Conservation (phyloP, 768 basidiomycete genomes). For the Boletus rubescentipes region DNA sequence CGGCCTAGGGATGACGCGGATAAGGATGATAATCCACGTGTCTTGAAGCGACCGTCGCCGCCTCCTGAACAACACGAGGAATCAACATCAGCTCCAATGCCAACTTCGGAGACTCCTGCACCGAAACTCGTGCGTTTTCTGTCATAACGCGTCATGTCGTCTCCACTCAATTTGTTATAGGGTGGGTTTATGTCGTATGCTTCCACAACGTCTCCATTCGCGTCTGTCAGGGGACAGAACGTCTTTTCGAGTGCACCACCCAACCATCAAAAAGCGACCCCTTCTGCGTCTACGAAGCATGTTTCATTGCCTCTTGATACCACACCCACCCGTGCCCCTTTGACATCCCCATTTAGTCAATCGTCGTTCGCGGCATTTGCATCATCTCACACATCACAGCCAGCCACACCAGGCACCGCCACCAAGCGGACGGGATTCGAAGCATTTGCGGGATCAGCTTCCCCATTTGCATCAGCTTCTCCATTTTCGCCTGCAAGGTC, state of each 20-base stretch:
- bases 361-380: conserved; percentile 22
- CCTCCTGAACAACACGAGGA: conserved; percentile 53
- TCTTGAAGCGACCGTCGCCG: conserved; percentile 61
- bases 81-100: conserved; percentile 2
- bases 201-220: conserved; percentile 70
- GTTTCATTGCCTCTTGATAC: conserved; percentile 23
- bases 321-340: conserved; percentile 19
- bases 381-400: conserved; percentile 17
- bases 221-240: conserved; percentile 68
- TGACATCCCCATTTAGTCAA: conserved; percentile 24
- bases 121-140: conserved; percentile 47
- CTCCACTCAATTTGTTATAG: conserved; percentile 33
- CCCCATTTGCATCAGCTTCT: conserved; percentile 47
- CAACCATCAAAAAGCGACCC: conserved; percentile 30
- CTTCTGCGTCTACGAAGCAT: conserved; percentile 25
- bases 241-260: conserved; percentile 33
- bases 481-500: conserved; percentile 36
- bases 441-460: conserved; percentile 50
- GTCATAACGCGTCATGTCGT: conserved; percentile 8
- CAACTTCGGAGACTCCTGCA: conserved; percentile 28
- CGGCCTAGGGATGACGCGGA: conserved; percentile 63
- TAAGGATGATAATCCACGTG: conserved; percentile 61
- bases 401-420: conserved; percentile 33
- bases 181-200: conserved; percentile 82
- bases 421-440: conserved; percentile 57